Base-by-base conservation (phyloP, 2,329 filamentous ascomycete species). In the Neopestalotiopsis sp. region DNA sequence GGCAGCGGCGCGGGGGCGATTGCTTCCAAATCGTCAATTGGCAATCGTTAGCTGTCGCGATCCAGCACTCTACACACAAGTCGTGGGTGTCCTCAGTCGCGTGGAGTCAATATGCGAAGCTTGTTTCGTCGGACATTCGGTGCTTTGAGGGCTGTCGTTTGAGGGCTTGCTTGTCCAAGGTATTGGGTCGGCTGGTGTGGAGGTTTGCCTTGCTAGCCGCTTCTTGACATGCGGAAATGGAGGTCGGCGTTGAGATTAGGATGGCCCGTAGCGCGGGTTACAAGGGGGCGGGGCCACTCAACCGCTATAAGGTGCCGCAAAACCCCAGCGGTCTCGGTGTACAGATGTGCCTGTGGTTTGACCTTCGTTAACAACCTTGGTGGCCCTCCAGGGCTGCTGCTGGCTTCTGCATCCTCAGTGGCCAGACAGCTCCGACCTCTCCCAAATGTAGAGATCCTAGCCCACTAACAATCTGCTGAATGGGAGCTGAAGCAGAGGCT, bases 101-200 rank as follows among this genome's bases (percentile, higher is more conserved):
- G 17, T 52, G 45, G 45, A 17, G 45, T 52, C 45, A 52, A 52
- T 52, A 17, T 59, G 57, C 13, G 57, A 59, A 59, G 57, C 57
- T 59, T 59, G 24, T 14, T 34, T 34, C 24, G 24, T 59, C 24
- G 57, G 57, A 17, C 57, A 59, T 59, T 34, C 30, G 57, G 57
- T 34, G 30, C 57, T 34, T 30, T 14, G 57, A 59, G 57, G 45
- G 57, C 30, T 59, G 57, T 59, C 59, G 59, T 40, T 62, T 62
- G 59, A 62, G 59, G 59, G 59, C 59, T 62, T 40, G 57, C 59
- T 62, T 40, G 57, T 59, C 57, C 24, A 30, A 34, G 14, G 57
- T 59, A 52, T 24, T 30, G 30, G 57, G 57, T 28, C 30, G 57
- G 57, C 57, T 59, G 57, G 57, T 59, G 57, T 62, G 59, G 59